phyloP scores from a whole-genome alignment of 805 yeast species.

The Myxozyma udenii region DNA sequence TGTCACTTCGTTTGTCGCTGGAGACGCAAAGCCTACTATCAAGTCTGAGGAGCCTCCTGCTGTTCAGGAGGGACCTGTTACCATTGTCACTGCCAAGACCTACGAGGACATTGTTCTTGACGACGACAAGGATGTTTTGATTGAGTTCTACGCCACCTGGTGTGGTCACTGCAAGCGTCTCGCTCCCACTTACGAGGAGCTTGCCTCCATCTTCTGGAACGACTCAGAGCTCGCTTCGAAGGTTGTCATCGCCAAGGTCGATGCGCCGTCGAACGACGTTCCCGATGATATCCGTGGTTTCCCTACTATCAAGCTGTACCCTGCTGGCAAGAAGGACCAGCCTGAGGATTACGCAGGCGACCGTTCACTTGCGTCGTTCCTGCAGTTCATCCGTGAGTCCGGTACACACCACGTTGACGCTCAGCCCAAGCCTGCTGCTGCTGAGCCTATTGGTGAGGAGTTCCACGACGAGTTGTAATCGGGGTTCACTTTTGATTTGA shows the following conservation, averaged over 20 bases:
- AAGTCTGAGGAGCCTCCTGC: conserved; percentile 88
- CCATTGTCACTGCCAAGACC: conserved; percentile 75
- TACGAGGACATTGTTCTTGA: conserved; percentile 66
- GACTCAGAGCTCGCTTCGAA: conserved; percentile 50
- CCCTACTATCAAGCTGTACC: conserved; percentile 89
- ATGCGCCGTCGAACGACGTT: conserved; percentile 87
- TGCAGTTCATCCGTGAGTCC: conserved; percentile 64
- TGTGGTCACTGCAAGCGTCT: conserved; percentile 93
- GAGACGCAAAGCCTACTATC: conserved; percentile 65
- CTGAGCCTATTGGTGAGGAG: background rate
- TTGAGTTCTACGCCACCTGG: conserved; percentile 83
- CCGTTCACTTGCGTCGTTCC: conserved; percentile 70
- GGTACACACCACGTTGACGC: conserved; percentile 67
- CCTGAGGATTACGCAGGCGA: conserved; percentile 66
- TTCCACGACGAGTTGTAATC: conserved; percentile 18
- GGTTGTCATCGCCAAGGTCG: conserved; percentile 79
- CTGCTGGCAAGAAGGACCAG: conserved; percentile 71
- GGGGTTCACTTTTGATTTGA: background rate
- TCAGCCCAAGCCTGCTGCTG: conserved; percentile 31
- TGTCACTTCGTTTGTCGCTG: conserved; percentile 60
- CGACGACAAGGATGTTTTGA: conserved; percentile 67
- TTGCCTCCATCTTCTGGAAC: conserved; percentile 63
- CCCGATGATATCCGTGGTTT: conserved; percentile 74
- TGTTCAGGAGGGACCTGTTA: conserved; percentile 67
- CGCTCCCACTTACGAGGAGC: conserved; percentile 84